Evolutionary conservation across 192 early-diverging fungal genomes (phyloP).

Genomic region (Coemansia sp.): DNA sequence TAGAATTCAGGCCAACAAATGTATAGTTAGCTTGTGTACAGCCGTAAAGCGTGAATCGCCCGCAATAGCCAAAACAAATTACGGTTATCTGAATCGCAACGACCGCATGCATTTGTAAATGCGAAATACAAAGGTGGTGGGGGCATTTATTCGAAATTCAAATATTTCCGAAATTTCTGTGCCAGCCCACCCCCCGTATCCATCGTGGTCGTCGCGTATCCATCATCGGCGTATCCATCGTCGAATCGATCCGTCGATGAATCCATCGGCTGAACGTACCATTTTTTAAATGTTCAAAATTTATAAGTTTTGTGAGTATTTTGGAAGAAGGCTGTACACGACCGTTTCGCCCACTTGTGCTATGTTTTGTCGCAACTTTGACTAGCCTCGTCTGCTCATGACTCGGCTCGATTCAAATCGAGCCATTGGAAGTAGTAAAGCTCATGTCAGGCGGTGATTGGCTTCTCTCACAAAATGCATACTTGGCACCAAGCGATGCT

Average conservation of each 20-base stretch:
- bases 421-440: neutral
- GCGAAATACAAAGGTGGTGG: neutral
- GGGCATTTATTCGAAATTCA: neutral
- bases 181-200: neutral
- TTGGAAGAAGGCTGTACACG: neutral
- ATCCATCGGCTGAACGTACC: constrained; percentile 1
- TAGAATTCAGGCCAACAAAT: neutral
- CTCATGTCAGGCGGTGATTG: constrained; percentile 6
- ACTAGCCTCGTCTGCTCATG: neutral
- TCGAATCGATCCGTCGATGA: constrained; percentile 1
- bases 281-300: neutral
- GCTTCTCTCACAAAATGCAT: neutral
- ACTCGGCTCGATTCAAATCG: neutral
- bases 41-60: neutral
- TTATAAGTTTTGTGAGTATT: constrained; percentile 7
- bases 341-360: neutral
- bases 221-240: constrained; percentile 12
- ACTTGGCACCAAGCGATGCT: neutral
- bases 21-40: neutral
- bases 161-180: constrained; percentile 1
- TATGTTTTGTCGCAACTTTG: neutral
- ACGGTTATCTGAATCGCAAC: neutral
- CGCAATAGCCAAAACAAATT: neutral
- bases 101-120: neutral
- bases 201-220: constrained; percentile 1